Evolutionary conservation across 768 basidiomycete genomes (phyloP), one percentile per base, ranked within the genome.

Genomic region (Pilatotrama ljubarskyi): DNA sequence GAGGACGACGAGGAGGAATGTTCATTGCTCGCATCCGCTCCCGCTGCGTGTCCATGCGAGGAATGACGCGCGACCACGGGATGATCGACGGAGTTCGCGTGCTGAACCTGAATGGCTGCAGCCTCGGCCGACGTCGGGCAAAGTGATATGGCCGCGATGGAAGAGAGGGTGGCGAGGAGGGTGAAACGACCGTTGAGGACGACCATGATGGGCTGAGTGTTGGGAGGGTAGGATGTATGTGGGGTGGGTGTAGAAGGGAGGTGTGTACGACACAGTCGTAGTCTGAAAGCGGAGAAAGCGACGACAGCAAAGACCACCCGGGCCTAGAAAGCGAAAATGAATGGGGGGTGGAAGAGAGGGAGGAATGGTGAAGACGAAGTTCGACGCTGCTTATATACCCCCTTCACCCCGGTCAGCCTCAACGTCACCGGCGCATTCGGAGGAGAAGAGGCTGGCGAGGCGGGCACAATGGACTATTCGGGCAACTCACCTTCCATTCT

Each of bases 131-230:
- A 38, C 29, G 68, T 43, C 40, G 78, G 75, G 18, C 71, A 61
- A 22, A 78, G 52, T 2, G 76, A 76, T 24, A 84, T 56, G 37
- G 78, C 75, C 2, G 79, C 76, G 36, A 84, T 70, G 57, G 76
- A 74, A 62, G 79, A 75, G 54, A 85, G 67, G 40, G 80, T 73
- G 63, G 78, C 80, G 29, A 82, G 72, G 43, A 76, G 37, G 6
- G 81, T 68, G 69, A 87, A 80, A 61, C 73, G 82, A 38, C 77
- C 62, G 50, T 74, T 74, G 59, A 85, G 74, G 48, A 75, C 69
- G 61, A 82, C 77, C 86, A 88, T 87, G 66, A 59, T 69, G 61
- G 58, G 13, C 26, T 44, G 20, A 14, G 49, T 57, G 60, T 35
- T 59, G 52, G 54, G 55, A 35, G 36, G 46, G 64, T 55, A 65